Conservation (phyloP, 805 yeast genomes). For the Lipomyces starkeyi region DNA sequence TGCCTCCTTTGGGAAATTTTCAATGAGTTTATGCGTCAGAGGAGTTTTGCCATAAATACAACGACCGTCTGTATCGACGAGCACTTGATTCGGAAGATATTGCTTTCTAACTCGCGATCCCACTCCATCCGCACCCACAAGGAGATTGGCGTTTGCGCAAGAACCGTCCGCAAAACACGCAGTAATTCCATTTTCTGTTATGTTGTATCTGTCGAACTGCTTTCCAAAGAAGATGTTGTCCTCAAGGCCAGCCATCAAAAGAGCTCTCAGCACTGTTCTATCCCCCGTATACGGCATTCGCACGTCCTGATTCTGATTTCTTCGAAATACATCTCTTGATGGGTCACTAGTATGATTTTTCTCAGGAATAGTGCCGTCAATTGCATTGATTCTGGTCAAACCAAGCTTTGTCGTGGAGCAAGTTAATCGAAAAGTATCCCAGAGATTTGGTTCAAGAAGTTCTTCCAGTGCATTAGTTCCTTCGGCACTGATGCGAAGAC, state of each 20-base stretch:
- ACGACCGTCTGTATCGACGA: too few relatives aligned
- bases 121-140: too few relatives aligned
- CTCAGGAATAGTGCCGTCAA: not conserved
- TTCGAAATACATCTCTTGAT: not conserved
- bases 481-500: constrained; percentile 8
- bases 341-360: not conserved
- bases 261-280: not conserved
- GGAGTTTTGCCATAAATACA: too few relatives aligned
- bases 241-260: constrained; percentile 11
- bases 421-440: constrained; percentile 11
- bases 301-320: too few relatives aligned
- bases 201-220: not conserved
- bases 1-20: too few relatives aligned
- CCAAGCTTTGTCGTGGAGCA: constrained; percentile 12
- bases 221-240: constrained; percentile 10
- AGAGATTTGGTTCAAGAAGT: not conserved
- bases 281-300: not conserved
- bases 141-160: too few relatives aligned
- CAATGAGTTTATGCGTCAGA: too few relatives aligned
- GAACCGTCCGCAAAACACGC: constrained; percentile 10
- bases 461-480: constrained; percentile 14
- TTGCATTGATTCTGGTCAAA: constrained; percentile 6
- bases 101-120: too few relatives aligned
- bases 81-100: too few relatives aligned
- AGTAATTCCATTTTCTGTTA: not conserved